phyloP scores from a whole-genome alignment of 179 eudicot genomes.

The Corrigiola litoralis region DNA sequence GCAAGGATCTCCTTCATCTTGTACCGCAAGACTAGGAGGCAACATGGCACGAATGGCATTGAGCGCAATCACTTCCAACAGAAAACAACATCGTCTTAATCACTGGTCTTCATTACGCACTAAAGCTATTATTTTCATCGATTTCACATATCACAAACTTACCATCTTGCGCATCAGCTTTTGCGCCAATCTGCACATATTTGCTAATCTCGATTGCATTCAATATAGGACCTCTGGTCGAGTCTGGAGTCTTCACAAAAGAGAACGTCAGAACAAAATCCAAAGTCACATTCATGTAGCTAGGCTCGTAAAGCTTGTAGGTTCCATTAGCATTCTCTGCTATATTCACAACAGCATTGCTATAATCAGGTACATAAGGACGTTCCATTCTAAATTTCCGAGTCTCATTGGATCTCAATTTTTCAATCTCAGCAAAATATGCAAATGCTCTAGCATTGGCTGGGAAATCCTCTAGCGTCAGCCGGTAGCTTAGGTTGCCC shows the following conservation, averaged over 20 bases:
- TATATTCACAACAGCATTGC: slow-evolving; percentile 93
- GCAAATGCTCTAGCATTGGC: slow-evolving; percentile 94
- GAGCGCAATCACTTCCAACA: slow-evolving; percentile 57
- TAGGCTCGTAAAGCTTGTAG: slow-evolving; percentile 89
- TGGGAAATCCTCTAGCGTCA: slow-evolving; percentile 90
- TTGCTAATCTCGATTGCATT: slow-evolving; percentile 87
- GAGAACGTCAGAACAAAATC: slow-evolving; percentile 81
- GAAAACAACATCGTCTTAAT: slow-evolving; percentile 23
- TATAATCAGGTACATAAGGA: slow-evolving; percentile 82
- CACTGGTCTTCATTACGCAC: slow-evolving; percentile 3
- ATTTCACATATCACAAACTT: slow-evolving; percentile 21
- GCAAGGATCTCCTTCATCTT: slow-evolving; percentile 85
- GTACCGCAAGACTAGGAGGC: slow-evolving; percentile 29
- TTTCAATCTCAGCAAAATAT: slow-evolving; percentile 90
- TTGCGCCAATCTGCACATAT: slow-evolving; percentile 58
- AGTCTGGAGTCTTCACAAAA: slow-evolving; percentile 78
- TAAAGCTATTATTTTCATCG: not conserved
- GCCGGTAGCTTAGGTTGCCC: slow-evolving; percentile 64
- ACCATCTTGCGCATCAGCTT: slow-evolving; percentile 76
- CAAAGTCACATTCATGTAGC: slow-evolving; percentile 81
- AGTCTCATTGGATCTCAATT: slow-evolving; percentile 50
- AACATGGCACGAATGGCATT: slow-evolving; percentile 44
- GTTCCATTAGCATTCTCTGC: slow-evolving; percentile 96
- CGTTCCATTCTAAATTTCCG: slow-evolving; percentile 72
- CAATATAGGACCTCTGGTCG: slow-evolving; percentile 75